Evolutionary conservation across 768 basidiomycete species (phyloP), one percentile per base, ranked within the genome.

Genomic region (Tylopilus subfusipes): DNA sequence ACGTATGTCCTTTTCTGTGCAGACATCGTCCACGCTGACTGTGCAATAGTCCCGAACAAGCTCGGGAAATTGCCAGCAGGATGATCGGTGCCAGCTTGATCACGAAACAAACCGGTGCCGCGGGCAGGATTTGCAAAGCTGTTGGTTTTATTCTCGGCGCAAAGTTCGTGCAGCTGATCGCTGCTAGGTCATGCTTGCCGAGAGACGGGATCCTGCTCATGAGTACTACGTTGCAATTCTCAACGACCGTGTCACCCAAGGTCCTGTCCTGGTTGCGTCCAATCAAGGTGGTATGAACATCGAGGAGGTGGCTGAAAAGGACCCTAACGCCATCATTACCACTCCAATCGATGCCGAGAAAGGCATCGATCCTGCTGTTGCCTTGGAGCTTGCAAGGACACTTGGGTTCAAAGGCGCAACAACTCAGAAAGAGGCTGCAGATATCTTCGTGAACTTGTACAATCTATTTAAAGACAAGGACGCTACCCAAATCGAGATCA

Each of bases 201-300:
- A 98, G 75, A 88, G 92, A 61, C 86, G 93, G 58, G 83, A 90
- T 57, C 92, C 97, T 31, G 82, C 84, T 39, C 97, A 99, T 70
- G 97, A 99, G 72, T 98, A 98, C 79, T 99, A 99, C 67, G 89
- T 95, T 48, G 97, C 97, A 14, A 84, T 98, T 30, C 82, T 99
- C 51, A 98, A 98, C 67, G 97, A 99, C 78, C 91, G 97, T 61
- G 83, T 82, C 14, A 77, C 87, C 7, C 86, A 93, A 56, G 88
- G 90, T 14, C 90, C 93, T 42, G 97, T 98, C 29, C 82, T 99
- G 44, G 96, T 99, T 50, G 87, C 87, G 19, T 98, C 97, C 42
- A 80, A 81, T 19, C 94, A 98, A 68, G 97, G 97, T 52, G 97
- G 97, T 53, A 99, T 99, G 97, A 98, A 98, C 75, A 99, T 99